phyloP scores from a whole-genome alignment of 768 basidiomycete genomes.

The Lactarius trivialis region DNA sequence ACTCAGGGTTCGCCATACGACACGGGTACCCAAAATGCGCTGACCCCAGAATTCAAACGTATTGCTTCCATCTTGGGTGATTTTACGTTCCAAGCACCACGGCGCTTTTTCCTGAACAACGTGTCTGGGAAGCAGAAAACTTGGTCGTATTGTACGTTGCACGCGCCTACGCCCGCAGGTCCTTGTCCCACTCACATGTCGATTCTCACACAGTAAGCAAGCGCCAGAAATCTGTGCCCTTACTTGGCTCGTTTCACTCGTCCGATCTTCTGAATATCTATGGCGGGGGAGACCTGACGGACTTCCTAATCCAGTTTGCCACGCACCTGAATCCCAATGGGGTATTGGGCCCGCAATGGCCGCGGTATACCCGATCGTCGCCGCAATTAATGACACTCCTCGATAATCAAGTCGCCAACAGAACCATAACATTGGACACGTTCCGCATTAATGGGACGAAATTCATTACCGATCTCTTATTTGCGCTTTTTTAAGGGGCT shows the following conservation, averaged over 20 bases:
- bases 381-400: slow-evolving; percentile 19
- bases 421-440: slow-evolving; percentile 19
- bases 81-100: too few species aligned
- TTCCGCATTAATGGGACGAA: slow-evolving; percentile 13
- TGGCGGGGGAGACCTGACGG: slow-evolving; percentile 13
- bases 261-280: slow-evolving; percentile 15
- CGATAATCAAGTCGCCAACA: neutral
- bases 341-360: slow-evolving; percentile 9
- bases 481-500: too few species aligned
- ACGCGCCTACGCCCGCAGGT: too few species aligned
- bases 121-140: too few species aligned
- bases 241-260: slow-evolving; percentile 26
- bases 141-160: slow-evolving; percentile 32
- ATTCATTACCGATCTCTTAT: slow-evolving; percentile 1
- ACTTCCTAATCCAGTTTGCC: slow-evolving; percentile 26
- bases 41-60: slow-evolving; percentile 37
- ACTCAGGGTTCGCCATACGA: too few species aligned
- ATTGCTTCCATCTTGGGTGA: too few species aligned
- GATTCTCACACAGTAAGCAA: too few species aligned
- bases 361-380: slow-evolving; percentile 9
- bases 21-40: slow-evolving; percentile 21
- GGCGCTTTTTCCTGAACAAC: too few species aligned
- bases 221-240: slow-evolving; percentile 25
- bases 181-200: too few species aligned
- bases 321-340: too few species aligned